Evolutionary conservation across 148 eudicot genomes (phyloP).

Genomic region (Suaeda aralocaspica): DNA sequence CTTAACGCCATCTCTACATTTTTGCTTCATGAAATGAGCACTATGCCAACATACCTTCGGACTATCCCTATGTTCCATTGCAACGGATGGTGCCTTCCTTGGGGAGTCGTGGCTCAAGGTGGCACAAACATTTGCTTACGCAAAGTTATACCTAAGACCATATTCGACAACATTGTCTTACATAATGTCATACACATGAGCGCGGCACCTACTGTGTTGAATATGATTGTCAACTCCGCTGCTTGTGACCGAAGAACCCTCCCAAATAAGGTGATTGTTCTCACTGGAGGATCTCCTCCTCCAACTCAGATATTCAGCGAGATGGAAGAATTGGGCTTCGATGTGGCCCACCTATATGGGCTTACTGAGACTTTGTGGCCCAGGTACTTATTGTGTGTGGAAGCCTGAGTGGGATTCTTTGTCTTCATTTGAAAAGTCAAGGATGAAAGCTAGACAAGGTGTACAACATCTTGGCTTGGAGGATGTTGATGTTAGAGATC

Average conservation of each 20-base stretch:
- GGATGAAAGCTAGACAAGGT: conserved; percentile 51
- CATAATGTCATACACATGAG: conserved; percentile 60
- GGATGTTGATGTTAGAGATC: conserved; percentile 47
- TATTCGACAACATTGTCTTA: conserved; percentile 36
- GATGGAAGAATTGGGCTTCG: conserved; percentile 64
- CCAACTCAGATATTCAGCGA: conserved; percentile 46
- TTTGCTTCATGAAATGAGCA: conserved; percentile 52
- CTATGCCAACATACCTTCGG: conserved; percentile 55
- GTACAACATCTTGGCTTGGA: conserved; percentile 52
- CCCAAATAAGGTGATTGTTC: conserved; percentile 42
- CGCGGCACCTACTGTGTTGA: conserved; percentile 66
- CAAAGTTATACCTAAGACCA: conserved; percentile 48
- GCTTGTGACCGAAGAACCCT: conserved; percentile 31
- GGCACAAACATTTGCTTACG: conserved; percentile 59
- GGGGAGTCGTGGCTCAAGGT: conserved; percentile 63
- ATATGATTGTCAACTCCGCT: conserved; percentile 57
- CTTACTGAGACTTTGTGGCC: conserved; percentile 67
- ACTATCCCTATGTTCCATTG: conserved; percentile 76
- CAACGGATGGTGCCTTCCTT: conserved; percentile 68
- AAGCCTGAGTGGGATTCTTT: conserved; percentile 66
- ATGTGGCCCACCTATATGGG: conserved; percentile 51
- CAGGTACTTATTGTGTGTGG: conserved; percentile 57
- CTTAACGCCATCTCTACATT: conserved; percentile 57
- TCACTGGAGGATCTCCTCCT: conserved; percentile 65
- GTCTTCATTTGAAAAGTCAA: conserved; percentile 36